Base-by-base conservation (phyloP, 768 basidiomycete species). In the Pilatotrama ljubarskyi region DNA sequence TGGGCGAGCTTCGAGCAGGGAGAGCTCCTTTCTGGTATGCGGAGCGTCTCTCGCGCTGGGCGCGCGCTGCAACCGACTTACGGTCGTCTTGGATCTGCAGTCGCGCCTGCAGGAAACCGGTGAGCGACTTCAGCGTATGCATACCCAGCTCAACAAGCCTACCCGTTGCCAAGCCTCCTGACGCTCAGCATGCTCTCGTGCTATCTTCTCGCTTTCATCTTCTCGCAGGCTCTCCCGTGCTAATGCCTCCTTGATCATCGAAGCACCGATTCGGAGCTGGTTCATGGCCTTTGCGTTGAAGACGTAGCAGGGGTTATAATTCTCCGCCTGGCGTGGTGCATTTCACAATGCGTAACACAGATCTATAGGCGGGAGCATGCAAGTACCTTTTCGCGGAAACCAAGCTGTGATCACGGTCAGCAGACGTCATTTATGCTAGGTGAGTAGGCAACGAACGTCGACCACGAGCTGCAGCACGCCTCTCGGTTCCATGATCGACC, bases 21-120 rank as follows among this genome's bases (percentile, higher is more conserved):
- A 55, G 29, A 0, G 40, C 47, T 26, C 36, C 22, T 17, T 46
- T 35, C 18, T 51, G 18, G 35, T 37, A 36, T 1, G 50, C 29
- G 10, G 42, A 36, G 20, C 42, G 58, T 22, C 49, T 17, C 38
- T 64, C 63, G 36, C 55, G 42, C 41, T 41, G 38, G 10, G 44
- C 44, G 9, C 64, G 51, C 15, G 55, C 48, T 10, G 20, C 41
- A 14, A 61, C 59, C 10, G 75, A 72, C 67, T 76, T 84, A 42
- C 91, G 82, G 67, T 93, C 91, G 44, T 92, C 91, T 69, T 89
- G 77, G 68, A 83, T 91, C 1, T 85, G 84, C 44, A 90, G 69
- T 67, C 83, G 87, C 5, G 86, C 82, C 90, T 91, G 62, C 6
- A 37, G 17, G 41, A 26, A 11, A 41, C 24, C 42, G 13, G 37